Evolutionary conservation across 108 stramenopile genomes (phyloP).

Genomic region (Pseudonitzschia pungens): DNA sequence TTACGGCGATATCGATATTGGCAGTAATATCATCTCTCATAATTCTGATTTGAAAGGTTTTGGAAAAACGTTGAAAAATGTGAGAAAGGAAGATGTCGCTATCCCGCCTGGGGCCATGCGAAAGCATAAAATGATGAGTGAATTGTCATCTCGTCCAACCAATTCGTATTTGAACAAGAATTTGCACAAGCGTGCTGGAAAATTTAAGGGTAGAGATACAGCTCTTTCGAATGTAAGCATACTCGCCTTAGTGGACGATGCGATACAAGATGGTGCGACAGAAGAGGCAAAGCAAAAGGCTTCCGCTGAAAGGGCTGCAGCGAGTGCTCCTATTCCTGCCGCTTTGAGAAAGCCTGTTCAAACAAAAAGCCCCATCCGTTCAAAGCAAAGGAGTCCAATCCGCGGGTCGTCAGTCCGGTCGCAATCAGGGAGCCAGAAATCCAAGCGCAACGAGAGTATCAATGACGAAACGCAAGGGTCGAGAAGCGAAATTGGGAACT

Average conservation of each 20-base stretch:
- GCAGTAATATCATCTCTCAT: constrained; percentile 2
- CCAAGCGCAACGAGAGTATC: too few relatives aligned
- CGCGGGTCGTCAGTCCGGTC: too few relatives aligned
- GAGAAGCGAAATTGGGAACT: too few relatives aligned
- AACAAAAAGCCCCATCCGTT: too few relatives aligned
- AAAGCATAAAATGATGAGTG: constrained; percentile 21
- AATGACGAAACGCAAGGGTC: too few relatives aligned
- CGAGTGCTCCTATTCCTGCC: neutral
- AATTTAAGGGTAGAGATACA: constrained; percentile 1
- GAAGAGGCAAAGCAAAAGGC: constrained; percentile 27
- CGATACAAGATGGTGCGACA: constrained; percentile 29
- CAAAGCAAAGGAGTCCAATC: too few relatives aligned
- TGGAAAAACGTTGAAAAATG: constrained; percentile 11
- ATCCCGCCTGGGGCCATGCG: constrained; percentile 26
- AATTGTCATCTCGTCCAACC: constrained; percentile 18
- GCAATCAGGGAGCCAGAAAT: too few relatives aligned
- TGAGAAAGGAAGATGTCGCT: constrained; percentile 19
- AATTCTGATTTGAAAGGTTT: neutral
- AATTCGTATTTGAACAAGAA: neutral
- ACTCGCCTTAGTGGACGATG: constrained; percentile 28
- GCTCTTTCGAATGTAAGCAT: constrained; percentile 12
- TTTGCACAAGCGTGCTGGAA: neutral
- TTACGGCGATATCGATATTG: constrained; percentile 18
- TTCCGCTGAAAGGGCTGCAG: constrained; percentile 21
- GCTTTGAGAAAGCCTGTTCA: neutral